Evolutionary conservation across 176 grass and related monocot species (phyloP), one percentile per base, ranked within the genome.

Genomic region (Musa beccarii): DNA sequence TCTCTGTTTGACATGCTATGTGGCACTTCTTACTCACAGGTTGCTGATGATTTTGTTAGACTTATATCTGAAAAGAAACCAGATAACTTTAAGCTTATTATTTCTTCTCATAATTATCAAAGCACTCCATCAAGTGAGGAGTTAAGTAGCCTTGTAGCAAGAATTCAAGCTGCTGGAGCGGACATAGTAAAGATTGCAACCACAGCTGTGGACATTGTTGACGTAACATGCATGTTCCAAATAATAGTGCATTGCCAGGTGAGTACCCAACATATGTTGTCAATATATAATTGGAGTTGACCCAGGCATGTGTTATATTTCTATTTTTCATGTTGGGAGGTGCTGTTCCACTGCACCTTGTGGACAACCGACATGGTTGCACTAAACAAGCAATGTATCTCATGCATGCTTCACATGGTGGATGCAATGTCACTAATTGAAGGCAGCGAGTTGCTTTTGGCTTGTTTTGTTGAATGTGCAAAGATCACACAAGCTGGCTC

Each of bases 181-280:
- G 95, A 96, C 72, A 92, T 96, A 23, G 92, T 96, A 62, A 96
- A 96, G 83, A 92, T 96, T 73, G 78, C 85, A 81, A 96, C 92
- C 1, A 96, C 92, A 29, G 92, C 89, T 78, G 84, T 86, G 52
- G 89, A 92, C 34, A 92, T 96, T 86, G 81, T 85, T 76, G 92
- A 96, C 81, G 92, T 92, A 25, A 74, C 85, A 78, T 82, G 85
- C 78, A 92, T 96, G 89, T 96, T 96, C 74, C 87, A 92, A 86
- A 78, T 92, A 59, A 82, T 92, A 54, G 83, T 81, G 49, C 83
- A 88, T 63, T 85, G 87, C 76, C 89, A 92, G 66, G 89, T 96
- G 67, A 89, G 86, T 89, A 75, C 21, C 29, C 19, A 53, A 17
- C 7, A 66, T 52, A 28, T 12, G 19, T 15, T 57, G 13, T n/a